Evolutionary conservation across 169 alveolate genomes (phyloP), one percentile per base, ranked within the genome.

Genomic region (Plasmodium knowlesi): DNA sequence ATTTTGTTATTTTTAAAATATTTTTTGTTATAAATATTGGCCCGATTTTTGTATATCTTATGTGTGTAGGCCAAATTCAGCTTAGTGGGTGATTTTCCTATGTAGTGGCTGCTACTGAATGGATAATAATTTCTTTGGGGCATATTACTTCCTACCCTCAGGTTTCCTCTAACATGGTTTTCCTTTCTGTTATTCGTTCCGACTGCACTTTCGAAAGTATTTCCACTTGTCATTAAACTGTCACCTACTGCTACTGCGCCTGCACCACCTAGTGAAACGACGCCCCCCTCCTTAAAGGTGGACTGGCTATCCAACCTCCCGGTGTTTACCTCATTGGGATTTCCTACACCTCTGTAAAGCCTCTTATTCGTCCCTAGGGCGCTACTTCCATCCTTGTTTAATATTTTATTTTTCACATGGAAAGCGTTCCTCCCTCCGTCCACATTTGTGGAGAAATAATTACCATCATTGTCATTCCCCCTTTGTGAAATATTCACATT

Each of bases 41-140:
- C 28, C 32, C 34, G 57, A 79, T 61, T 88, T 43, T 79, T 88
- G 73, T 88, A 79, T 30, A 88, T 39, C 82, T 88, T 57, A 78
- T 88, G 80, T 5, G 94, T 88, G 67, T 61, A 88, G 14, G 94
- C 46, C 73, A 88, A 34, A 50, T 88, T 88, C 71, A 88, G 32
- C 50, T 88, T 76, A 34, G 3, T 79, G 19, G 83, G 37, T 25
- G 88, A 70, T n/a, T 79, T 88, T 53, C 25, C 16, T 22, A 22
- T 25, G 46, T 73, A 79, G 43, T 8, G 37, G 34, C 53, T 34
- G 25, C 46, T 79, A 53, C 10, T 25, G 25, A 34, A 10, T 32
- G 22, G 37, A 67, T 82, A 34, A 14, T 14, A 16, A n/a, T 57
- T 82, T 4, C 79, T 54, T 30, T 54, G 80, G 5, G 39, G 19